Conservation (phyloP, 257 asterid genomes). For the Parsonsia alboflavescens region DNA sequence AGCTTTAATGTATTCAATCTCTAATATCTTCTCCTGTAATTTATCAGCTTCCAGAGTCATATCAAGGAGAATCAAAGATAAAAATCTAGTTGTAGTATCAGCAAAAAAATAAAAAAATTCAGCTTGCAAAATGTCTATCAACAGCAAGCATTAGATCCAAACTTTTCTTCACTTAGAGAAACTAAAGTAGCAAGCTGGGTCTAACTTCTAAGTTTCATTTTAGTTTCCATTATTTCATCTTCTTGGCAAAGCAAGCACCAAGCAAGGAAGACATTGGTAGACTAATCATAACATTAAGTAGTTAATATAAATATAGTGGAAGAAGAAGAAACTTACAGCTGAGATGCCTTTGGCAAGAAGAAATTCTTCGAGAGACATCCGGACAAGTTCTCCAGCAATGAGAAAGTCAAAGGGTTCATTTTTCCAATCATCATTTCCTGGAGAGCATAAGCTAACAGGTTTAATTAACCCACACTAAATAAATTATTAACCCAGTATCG, state of each 20-base stretch:
- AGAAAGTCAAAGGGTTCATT: constrained; percentile 87
- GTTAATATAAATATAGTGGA: neutral
- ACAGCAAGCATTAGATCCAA: neutral
- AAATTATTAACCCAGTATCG: neutral
- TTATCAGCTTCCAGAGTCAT: constrained; percentile 9
- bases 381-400: constrained; percentile 80
- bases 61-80: constrained; percentile 6
- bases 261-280: neutral
- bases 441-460: neutral
- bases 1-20: constrained; percentile 84
- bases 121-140: neutral
- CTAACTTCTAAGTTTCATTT: neutral
- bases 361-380: constrained; percentile 87
- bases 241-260: neutral
- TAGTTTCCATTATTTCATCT: neutral
- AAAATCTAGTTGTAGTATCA: neutral
- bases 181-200: neutral
- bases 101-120: neutral
- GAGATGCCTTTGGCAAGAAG: constrained; percentile 89
- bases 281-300: neutral
- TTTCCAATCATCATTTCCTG: constrained; percentile 62
- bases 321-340: constrained; percentile 50
- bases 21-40: constrained; percentile 78
- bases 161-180: neutral
- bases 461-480: constrained; percentile 5